phyloP scores from a whole-genome alignment of 2,329 filamentous ascomycete genomes.

The Emmonsiellopsis sp. region DNA sequence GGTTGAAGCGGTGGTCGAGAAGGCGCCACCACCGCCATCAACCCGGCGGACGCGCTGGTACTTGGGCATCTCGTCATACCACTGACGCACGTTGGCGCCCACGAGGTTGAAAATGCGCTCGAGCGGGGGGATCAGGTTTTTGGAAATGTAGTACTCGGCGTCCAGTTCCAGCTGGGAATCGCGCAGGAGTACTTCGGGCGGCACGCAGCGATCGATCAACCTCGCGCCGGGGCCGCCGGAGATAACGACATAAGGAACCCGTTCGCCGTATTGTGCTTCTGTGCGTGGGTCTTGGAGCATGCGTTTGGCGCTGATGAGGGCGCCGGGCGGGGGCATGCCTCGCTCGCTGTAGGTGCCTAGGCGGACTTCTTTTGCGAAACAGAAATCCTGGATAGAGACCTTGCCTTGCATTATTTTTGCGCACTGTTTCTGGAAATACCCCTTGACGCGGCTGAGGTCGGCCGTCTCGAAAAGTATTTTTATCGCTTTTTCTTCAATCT shows the following conservation, averaged over 20 bases:
- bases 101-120: slow-evolving; percentile 96
- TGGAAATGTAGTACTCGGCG: slow-evolving; percentile 92
- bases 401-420: slow-evolving; percentile 82
- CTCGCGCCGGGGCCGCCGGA: slow-evolving; percentile 77
- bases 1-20: slow-evolving; percentile 17
- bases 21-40: slow-evolving; percentile 23
- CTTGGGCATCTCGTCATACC: slow-evolving; percentile 98
- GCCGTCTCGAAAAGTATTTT: slow-evolving; percentile 82
- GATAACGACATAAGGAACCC: slow-evolving; percentile 88
- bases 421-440: slow-evolving; percentile 84
- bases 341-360: slow-evolving; percentile 79
- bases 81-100: slow-evolving; percentile 77
- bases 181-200: slow-evolving; percentile 70
- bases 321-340: slow-evolving; percentile 73
- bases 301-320: slow-evolving; percentile 72
- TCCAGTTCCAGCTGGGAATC: slow-evolving; percentile 75
- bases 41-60: slow-evolving; percentile 62
- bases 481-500: slow-evolving; percentile 87
- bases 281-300: slow-evolving; percentile 80
- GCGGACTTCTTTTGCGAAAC: slow-evolving; percentile 86
- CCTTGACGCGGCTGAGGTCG: slow-evolving; percentile 80
- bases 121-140: slow-evolving; percentile 88
- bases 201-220: slow-evolving; percentile 80
- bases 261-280: slow-evolving; percentile 90
- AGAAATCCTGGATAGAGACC: slow-evolving; percentile 90